phyloP scores from a whole-genome alignment of 805 yeast species.

The Tetrapisispora phaffii region DNA sequence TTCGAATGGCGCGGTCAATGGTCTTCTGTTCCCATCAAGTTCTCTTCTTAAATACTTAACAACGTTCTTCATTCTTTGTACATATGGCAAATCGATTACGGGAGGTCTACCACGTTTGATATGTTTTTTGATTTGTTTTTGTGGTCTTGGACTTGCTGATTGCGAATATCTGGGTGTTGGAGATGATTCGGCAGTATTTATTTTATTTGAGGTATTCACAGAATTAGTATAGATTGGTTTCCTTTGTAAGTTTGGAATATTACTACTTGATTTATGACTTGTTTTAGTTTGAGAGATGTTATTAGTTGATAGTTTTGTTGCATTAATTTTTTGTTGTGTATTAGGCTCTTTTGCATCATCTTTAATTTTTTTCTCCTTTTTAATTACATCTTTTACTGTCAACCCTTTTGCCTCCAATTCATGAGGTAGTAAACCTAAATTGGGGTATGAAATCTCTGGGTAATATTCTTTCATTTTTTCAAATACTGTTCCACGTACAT shows the following conservation, averaged over 20 bases:
- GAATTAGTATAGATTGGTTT: conserved; percentile 3
- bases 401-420: conserved; percentile 16
- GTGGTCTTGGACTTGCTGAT: conserved; percentile 19
- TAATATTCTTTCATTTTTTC: conserved; percentile 27
- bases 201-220: neutral
- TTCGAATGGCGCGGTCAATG: conserved; percentile 61
- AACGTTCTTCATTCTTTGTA: conserved; percentile 81
- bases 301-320: conserved; percentile 6
- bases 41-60: conserved; percentile 73
- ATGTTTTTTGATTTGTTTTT: conserved; percentile 15
- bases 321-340: neutral
- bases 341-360: neutral
- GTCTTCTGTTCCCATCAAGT: conserved; percentile 40
- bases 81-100: conserved; percentile 41
- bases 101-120: conserved; percentile 30
- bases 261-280: neutral
- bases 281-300: neutral
- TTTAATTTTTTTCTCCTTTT: neutral
- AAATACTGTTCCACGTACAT: conserved; percentile 29
- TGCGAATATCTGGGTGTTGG: neutral
- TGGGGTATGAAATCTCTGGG: conserved; percentile 33
- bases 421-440: conserved; percentile 61
- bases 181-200: conserved; percentile 3
- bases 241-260: neutral
- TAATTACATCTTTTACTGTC: neutral